phyloP scores from a whole-genome alignment of 192 early-diverging fungal species.

The Backusella luteola region DNA sequence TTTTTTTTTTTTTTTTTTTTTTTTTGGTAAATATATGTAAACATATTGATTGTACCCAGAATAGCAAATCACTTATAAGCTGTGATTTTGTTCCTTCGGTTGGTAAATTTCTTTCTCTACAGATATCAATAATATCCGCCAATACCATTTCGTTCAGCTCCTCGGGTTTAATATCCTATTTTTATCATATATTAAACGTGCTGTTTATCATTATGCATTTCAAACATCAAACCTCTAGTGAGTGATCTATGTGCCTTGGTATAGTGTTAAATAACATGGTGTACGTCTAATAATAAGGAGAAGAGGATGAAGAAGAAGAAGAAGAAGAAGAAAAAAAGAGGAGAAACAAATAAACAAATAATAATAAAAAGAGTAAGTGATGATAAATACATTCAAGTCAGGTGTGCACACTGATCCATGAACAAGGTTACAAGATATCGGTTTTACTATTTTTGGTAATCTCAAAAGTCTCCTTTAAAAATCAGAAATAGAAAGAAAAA shows the following conservation, averaged over 20 bases:
- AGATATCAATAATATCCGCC: conserved; percentile 69
- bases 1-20: no score
- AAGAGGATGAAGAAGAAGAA: neutral
- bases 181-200: neutral
- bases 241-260: conserved; percentile 55
- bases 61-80: conserved; percentile 57
- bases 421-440: neutral
- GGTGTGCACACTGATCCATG: neutral
- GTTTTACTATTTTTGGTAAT: neutral
- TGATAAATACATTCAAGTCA: neutral
- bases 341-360: neutral
- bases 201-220: neutral
- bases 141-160: conserved; percentile 63
- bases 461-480: neutral
- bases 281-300: neutral
- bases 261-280: conserved; percentile 50
- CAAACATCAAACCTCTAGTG: conserved; percentile 36
- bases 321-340: neutral
- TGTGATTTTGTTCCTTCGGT: conserved; percentile 62
- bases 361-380: neutral
- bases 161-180: conserved; percentile 49
- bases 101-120: conserved; percentile 70
- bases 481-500: neutral
- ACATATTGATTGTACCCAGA: conserved; percentile 46
- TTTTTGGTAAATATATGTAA: no score